Conservation (phyloP, 2,329 filamentous ascomycete genomes). For the Chalaropsis ovoidea region DNA sequence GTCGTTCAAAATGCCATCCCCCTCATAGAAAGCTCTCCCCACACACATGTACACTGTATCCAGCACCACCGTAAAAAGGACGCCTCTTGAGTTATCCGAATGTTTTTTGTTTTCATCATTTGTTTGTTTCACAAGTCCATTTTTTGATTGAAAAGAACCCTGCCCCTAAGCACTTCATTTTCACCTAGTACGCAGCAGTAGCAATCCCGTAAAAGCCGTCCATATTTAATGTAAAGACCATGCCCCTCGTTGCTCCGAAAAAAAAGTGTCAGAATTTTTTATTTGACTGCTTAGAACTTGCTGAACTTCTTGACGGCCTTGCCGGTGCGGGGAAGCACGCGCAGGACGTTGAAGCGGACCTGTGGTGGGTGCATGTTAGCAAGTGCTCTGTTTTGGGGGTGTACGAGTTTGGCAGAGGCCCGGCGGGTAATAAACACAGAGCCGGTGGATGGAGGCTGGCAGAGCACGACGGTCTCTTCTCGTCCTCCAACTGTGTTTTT, state of each 20-base stretch:
- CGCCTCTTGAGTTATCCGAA: slow-evolving; percentile 16
- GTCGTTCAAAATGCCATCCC: no score
- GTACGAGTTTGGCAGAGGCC: slow-evolving; percentile 3
- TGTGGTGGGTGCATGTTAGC: slow-evolving; percentile 33
- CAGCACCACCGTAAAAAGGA: not conserved
- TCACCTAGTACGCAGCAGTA: slow-evolving; percentile 24
- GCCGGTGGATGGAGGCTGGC: not conserved
- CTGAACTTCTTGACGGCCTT: slow-evolving; percentile 95
- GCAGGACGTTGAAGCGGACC: slow-evolving; percentile 99
- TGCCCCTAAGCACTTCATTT: slow-evolving; percentile 25
- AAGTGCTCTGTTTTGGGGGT: slow-evolving; percentile 3
- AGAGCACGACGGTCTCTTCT: not conserved
- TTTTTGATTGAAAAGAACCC: slow-evolving; percentile 26
- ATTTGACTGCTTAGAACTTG: slow-evolving; percentile 72
- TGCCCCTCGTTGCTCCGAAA: slow-evolving; percentile 37
- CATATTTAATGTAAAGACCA: slow-evolving; percentile 32
- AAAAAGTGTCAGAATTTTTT: slow-evolving; percentile 38
- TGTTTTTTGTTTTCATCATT: slow-evolving; percentile 24
- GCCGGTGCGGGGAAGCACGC: slow-evolving; percentile 92
- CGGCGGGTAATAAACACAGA: not conserved
- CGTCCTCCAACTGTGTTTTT: not conserved
- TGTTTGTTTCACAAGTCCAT: slow-evolving; percentile 25
- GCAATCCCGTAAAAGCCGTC: slow-evolving; percentile 27
- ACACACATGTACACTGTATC: not conserved
- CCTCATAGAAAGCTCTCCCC: no score